Base-by-base conservation (phyloP, 768 basidiomycete species). In the Russula compacta region DNA sequence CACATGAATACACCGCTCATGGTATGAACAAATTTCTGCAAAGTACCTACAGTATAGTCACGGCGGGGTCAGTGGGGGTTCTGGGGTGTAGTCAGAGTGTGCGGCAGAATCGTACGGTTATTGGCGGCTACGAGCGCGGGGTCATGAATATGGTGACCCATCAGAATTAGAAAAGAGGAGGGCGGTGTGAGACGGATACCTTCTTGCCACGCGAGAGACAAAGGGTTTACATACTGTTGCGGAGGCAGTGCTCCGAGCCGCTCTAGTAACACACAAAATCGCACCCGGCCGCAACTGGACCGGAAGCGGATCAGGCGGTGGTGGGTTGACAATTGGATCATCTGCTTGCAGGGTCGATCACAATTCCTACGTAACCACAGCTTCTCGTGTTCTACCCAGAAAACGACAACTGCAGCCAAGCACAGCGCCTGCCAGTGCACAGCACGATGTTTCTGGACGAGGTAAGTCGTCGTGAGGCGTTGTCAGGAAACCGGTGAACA, bases 1-100 rank as follows among this genome's bases (percentile, higher is more conserved):
- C 15, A 62, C 61, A 62, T 35, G 21, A 33, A 62, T 40, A 58
- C 4, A 19, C 56, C 61, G 4, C 52, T 49, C 11, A 53, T n/a
- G 2, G 11, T 35, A 35, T 57, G 56, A 47, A 58, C 15, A 12
- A 48, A 42, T 12, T n/a, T 58, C n/a, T 39, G 17, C 1, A 62
- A 35, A 2, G 9, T 19, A 14, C 4, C 61, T 62, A 14, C 11
- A 5, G 2, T 3, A n/a, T 43, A 6, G 6, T 12, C 11, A 21
- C 38, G 38, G 12, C 29, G 4, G 12, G 12, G 42, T 57, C 15
- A 48, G 50, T 15, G 12, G 11, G 15, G 10, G 24, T 14, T 33
- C 24, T 4, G 40, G 15, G 29, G 11, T 5, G 5, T 10, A n/a
- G 4, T 57, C 24, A 15, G 2, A 7, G n/a, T 36, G 7, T 10